A percentile compares a stretch with the other conserved stretches of the same genome.
Conservation (phyloP, 140 eudicot genomes). For the Oenanthe javanica region DNA sequence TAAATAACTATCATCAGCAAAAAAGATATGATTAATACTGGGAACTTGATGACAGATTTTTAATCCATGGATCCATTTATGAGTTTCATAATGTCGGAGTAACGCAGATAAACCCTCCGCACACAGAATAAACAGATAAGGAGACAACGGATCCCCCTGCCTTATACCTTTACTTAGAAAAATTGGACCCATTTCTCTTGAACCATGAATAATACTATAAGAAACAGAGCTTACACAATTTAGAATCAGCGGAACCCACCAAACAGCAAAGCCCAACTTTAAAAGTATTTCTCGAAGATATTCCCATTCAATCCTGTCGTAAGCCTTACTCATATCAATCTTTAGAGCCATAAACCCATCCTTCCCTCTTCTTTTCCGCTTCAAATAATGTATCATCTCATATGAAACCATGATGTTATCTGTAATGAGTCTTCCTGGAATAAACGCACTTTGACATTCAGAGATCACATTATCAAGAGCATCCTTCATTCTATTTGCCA, state of each 20-base stretch:
- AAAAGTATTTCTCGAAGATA: not conserved
- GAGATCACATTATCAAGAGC: too few relatives aligned
- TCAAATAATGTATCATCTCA: too few relatives aligned
- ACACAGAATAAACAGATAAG: not conserved
- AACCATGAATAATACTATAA: not conserved
- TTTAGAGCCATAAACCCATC: too few relatives aligned
- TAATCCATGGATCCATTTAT: not conserved
- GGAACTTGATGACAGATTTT: not conserved
- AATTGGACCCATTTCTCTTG: not conserved
- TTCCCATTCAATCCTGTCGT: too few relatives aligned
- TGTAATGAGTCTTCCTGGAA: too few relatives aligned
- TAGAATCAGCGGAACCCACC: not conserved
- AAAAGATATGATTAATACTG: not conserved
- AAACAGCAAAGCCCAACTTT: not conserved
- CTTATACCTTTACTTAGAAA: not conserved
- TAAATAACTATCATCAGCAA: not conserved
- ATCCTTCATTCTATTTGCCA: too few relatives aligned
- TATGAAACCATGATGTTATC: too few relatives aligned
- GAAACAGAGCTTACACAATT: not conserved
- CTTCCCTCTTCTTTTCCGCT: too few relatives aligned
- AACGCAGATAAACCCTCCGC: not conserved
- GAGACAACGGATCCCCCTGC: not conserved
- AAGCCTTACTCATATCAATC: too few relatives aligned
- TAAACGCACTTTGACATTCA: too few relatives aligned
- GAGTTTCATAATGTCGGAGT: not conserved